These are phyloP conservation scores for Monosporascus sp. DNA, from an alignment of 2,329 filamentous ascomycete species.

Conservation along the genomic window DNA sequence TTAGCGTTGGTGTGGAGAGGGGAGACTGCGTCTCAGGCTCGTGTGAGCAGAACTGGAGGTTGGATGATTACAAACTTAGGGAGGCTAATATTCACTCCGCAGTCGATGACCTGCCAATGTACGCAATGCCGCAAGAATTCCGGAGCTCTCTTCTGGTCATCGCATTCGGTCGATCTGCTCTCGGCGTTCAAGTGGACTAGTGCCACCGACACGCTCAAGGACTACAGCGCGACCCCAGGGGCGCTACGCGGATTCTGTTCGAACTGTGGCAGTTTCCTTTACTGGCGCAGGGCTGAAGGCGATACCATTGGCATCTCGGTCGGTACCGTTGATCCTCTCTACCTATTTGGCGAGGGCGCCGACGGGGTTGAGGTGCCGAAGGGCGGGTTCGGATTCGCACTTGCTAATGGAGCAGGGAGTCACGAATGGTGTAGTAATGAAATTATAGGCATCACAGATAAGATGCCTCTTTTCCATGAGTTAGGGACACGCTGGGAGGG, in stretches of 20 bases:
- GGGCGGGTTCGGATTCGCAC: conserved; percentile 30
- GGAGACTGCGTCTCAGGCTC: no score
- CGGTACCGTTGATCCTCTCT: conserved; percentile 41
- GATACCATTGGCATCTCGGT: conserved; percentile 32
- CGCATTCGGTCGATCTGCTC: conserved; percentile 31
- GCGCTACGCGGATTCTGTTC: conserved; percentile 43
- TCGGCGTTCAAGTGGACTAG: conserved; percentile 30
- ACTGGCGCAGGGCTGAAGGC: conserved; percentile 33
- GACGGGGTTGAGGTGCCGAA: conserved; percentile 9
- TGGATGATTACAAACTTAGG: no score
- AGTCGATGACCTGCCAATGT: conserved; percentile 49
- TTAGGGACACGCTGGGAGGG: no score
- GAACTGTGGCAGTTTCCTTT: conserved; percentile 44
- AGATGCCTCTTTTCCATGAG: conserved; percentile 13
- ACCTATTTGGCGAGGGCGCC: conserved; percentile 28
- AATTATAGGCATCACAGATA: conserved; percentile 45
- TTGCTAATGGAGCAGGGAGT: conserved; percentile 31
- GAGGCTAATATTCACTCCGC: not conserved
- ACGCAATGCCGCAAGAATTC: conserved; percentile 50
- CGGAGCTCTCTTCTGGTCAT: conserved; percentile 39
- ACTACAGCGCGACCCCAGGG: conserved; percentile 35
- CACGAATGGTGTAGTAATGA: conserved; percentile 40
- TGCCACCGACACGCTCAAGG: conserved; percentile 27
- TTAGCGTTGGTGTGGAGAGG: no score
- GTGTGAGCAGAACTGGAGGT: no score